Evolutionary conservation across 169 alveolate genomes (phyloP).

Genomic region (Babesia sp.): DNA sequence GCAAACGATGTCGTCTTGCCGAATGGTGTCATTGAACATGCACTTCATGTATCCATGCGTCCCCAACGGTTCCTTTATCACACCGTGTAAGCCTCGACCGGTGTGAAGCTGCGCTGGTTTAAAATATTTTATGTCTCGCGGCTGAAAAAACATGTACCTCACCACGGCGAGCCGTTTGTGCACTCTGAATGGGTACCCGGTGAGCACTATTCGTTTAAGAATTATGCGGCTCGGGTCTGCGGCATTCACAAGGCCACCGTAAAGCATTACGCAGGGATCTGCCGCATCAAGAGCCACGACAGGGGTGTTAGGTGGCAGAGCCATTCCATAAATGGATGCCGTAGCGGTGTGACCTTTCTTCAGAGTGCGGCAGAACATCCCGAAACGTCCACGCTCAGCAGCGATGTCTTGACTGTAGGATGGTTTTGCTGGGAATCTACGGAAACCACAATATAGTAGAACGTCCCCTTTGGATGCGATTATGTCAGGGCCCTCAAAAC

Average conservation of each 20-base stretch:
- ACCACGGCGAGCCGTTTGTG: constrained; percentile 95
- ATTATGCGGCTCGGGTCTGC: constrained; percentile 92
- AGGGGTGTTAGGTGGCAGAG: constrained; percentile 58
- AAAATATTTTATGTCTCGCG: constrained; percentile 93
- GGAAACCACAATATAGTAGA: constrained; percentile 88
- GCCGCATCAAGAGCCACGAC: constrained; percentile 46
- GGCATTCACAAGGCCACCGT: constrained; percentile 87
- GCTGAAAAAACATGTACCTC: constrained; percentile 97
- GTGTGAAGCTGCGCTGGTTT: constrained; percentile 96
- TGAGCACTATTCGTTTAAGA: constrained; percentile 93
- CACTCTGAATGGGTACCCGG: constrained; percentile 95
- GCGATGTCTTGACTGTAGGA: constrained; percentile 56
- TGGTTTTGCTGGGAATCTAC: constrained; percentile 76
- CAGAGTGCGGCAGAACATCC: constrained; percentile 37
- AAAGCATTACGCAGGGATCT: constrained; percentile 22
- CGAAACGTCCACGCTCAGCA: constrained; percentile 53
- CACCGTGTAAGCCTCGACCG: constrained; percentile 96
- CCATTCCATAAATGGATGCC: constrained; percentile 65
- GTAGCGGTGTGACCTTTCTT: constrained; percentile 52
- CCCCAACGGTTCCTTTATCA: constrained; percentile 96
- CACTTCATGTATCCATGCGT: constrained; percentile 99
- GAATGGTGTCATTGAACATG: constrained; percentile 90
- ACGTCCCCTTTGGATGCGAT: constrained; percentile 82
- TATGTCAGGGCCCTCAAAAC: constrained; percentile 67
- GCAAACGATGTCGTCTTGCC: constrained; percentile 94